Evolutionary conservation across 768 basidiomycete genomes (phyloP), one percentile per base, ranked within the genome.

Genomic region (Cytidiella melzeri): DNA sequence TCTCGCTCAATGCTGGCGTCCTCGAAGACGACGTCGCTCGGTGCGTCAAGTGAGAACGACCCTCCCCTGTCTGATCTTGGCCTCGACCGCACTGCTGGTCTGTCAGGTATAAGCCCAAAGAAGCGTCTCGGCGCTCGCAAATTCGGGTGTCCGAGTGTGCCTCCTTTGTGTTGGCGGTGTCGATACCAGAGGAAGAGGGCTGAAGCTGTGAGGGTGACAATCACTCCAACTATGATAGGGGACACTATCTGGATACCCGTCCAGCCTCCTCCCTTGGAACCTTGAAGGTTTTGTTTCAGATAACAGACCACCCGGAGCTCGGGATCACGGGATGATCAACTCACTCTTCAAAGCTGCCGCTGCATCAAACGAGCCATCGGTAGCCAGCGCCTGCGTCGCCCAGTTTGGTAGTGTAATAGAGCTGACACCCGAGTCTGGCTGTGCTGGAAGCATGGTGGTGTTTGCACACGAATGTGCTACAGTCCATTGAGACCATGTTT

Each of bases 151-250:
- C 43, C 11, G 51, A 48, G 53, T 11, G 45, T 19, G 30, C 34
- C 42, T 7, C 34, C 23, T 19, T 12, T 52, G 21, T 10, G 40
- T 12, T 58, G 58, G 19, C 49, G 40, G 1, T 54, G 50, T 39
- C 57, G 61, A 58, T 53, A 44, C 58, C 61, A 66, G 27, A 63
- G 38, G 50, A 68, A 36, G 27, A 56, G 58, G 27, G 21, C 49
- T 15, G 28, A 45, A 27, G 65, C 60, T 25, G 60, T 5, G 1
- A 61, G 40, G 21, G 66, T 40, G 13, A 71, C 60, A 34, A 26
- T 57, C 4, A 60, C 56, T 24, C 66, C 71, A 9, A 69, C 64
- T 37, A 70, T 60, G 46, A 61, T 57, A 5, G 71, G 70, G 0
- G 60, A 38, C 9, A 60, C 63, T 41, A 71, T 68, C 43, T 72